phyloP scores from a whole-genome alignment of 495 filamentous ascomycete genomes.

The Xylona heveae region DNA sequence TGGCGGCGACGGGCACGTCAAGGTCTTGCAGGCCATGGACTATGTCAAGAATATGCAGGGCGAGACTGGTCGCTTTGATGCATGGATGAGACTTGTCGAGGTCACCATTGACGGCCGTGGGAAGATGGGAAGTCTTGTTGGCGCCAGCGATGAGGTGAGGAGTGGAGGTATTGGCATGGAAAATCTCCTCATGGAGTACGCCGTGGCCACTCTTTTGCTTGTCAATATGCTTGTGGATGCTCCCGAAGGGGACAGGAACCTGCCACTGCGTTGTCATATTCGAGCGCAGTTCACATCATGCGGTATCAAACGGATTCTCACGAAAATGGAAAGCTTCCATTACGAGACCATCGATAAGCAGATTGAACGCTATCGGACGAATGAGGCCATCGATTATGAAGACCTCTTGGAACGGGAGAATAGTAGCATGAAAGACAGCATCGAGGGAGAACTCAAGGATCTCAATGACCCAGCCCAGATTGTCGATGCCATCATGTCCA shows the following conservation, averaged over 20 bases:
- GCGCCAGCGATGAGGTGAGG: slow-evolving; percentile 89
- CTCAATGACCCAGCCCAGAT: slow-evolving; percentile 86
- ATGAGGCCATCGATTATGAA: slow-evolving; percentile 95
- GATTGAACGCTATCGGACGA: slow-evolving; percentile 77
- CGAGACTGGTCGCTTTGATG: slow-evolving; percentile 91
- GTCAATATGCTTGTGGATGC: slow-evolving; percentile 96
- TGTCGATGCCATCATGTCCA: slow-evolving; percentile 78
- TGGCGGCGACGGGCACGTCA: slow-evolving; percentile 80
- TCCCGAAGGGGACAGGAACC: slow-evolving; percentile 62
- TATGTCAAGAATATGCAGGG: slow-evolving; percentile 72
- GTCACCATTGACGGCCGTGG: slow-evolving; percentile 92
- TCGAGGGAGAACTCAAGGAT: slow-evolving; percentile 84
- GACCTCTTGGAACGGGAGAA: slow-evolving; percentile 85
- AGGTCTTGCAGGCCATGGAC: slow-evolving; percentile 85
- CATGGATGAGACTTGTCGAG: slow-evolving; percentile 97
- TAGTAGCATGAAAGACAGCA: slow-evolving; percentile 69
- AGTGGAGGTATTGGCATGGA: slow-evolving; percentile 98
- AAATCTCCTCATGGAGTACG: slow-evolving; percentile 97
- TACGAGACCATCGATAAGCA: slow-evolving; percentile 98
- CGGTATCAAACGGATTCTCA: slow-evolving; percentile 82
- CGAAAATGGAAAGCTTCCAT: slow-evolving; percentile 96
- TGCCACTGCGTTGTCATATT: slow-evolving; percentile 84
- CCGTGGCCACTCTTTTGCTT: slow-evolving; percentile 80
- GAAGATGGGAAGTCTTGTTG: slow-evolving; percentile 95
- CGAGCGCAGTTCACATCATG: slow-evolving; percentile 90